phyloP scores from a whole-genome alignment of 2,329 filamentous ascomycete species.

The Dactylellina haptotyla region DNA sequence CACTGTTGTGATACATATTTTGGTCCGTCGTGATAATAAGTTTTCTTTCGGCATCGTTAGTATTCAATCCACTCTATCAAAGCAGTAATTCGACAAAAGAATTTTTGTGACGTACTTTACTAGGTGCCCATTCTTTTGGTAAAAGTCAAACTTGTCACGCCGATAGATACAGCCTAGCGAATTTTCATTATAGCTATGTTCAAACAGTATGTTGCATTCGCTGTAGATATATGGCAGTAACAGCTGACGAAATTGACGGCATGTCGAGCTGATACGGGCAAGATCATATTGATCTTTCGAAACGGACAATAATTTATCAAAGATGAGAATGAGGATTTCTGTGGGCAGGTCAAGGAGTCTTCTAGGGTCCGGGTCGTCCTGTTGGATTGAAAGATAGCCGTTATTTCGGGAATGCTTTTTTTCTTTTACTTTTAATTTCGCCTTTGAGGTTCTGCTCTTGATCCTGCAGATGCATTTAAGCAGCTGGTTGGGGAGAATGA shows the following conservation, averaged over 20 bases:
- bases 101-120: too few relatives aligned
- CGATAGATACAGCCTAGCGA: slow-evolving; percentile 17
- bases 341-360: slow-evolving; percentile 6
- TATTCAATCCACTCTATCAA: too few relatives aligned
- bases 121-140: slow-evolving; percentile 9
- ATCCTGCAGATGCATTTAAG: neutral
- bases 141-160: slow-evolving; percentile 31
- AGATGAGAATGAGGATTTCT: slow-evolving; percentile 1
- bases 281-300: neutral
- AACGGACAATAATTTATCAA: neutral
- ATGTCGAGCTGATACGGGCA: neutral
- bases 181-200: slow-evolving; percentile 1
- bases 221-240: slow-evolving; percentile 20
- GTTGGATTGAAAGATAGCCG: too few relatives aligned
- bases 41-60: slow-evolving; percentile 25
- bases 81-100: too few relatives aligned
- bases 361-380: too few relatives aligned
- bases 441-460: neutral
- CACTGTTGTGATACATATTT: slow-evolving; percentile 6
- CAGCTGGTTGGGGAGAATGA: slow-evolving; percentile 5
- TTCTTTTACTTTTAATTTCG: neutral
- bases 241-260: slow-evolving; percentile 21
- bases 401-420: neutral
- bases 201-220: slow-evolving; percentile 23
- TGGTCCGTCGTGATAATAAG: slow-evolving; percentile 17